These are phyloP conservation scores for Marchantia paleacea DNA, from an alignment of 225 moss, liverwort and hornwort species.

Conservation along the genomic window DNA sequence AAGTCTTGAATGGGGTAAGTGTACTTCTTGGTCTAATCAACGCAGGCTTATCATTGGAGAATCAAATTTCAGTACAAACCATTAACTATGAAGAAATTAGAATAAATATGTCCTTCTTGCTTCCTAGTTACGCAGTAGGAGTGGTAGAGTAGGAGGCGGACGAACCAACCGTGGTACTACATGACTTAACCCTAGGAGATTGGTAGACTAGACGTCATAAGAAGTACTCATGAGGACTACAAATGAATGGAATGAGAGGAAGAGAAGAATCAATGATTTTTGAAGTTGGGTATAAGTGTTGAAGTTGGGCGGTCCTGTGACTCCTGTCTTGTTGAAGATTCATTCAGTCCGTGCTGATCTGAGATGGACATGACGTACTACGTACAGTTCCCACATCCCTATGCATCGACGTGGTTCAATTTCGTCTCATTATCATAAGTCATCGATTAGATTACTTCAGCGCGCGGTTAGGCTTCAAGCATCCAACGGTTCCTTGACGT, in stretches of 20 bases:
- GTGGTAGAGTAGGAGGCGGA: neutral
- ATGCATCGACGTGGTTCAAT: slow-evolving; percentile 10
- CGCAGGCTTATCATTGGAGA: neutral
- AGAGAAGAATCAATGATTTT: neutral
- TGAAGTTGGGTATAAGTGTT: neutral
- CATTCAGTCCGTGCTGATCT: neutral
- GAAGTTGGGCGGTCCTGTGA: no score
- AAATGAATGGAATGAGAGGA: neutral
- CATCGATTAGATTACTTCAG: neutral
- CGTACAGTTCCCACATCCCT: neutral
- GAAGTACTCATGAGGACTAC: neutral
- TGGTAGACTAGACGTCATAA: neutral
- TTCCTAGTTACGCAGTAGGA: neutral
- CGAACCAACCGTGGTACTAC: neutral
- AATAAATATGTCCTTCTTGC: neutral
- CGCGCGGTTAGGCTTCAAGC: neutral
- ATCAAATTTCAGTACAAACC: neutral
- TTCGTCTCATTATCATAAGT: neutral
- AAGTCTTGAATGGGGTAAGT: neutral
- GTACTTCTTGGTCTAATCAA: neutral
- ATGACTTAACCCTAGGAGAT: neutral
- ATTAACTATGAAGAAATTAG: neutral
- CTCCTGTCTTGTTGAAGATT: neutral
- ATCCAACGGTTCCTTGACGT: neutral
- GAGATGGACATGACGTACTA: neutral